Evolutionary conservation across 1,139 yeast genomes (phyloP).

Genomic region (Debaryomycetaceae sp.): DNA sequence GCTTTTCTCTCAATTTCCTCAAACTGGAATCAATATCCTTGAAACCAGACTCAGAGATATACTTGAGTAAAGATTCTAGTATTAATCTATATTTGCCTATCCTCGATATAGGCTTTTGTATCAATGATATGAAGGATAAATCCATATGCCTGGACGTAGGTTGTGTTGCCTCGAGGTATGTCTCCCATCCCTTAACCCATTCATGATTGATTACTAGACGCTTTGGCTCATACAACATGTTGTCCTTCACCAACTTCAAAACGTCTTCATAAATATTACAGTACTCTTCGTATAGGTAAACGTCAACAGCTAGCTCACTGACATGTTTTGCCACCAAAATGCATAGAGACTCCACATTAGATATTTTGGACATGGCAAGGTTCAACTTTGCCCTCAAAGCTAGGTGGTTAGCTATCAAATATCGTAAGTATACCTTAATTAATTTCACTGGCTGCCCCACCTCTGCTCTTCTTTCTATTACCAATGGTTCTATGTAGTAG

Average conservation of each 20-base stretch:
- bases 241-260: conserved; percentile 25
- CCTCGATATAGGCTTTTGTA: conserved; percentile 53
- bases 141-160: conserved; percentile 31
- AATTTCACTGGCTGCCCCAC: conserved; percentile 23
- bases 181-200: conserved; percentile 32
- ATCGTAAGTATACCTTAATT: conserved; percentile 16
- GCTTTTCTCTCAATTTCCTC: conserved; percentile 15
- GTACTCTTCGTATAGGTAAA: conserved; percentile 37
- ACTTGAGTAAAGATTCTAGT: conserved; percentile 28
- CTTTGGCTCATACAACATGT: conserved; percentile 9
- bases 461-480: conserved; percentile 16
- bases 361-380: neutral
- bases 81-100: conserved; percentile 50
- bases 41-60: conserved; percentile 8
- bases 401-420: conserved; percentile 23
- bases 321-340: conserved; percentile 5
- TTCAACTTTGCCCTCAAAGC: conserved; percentile 15
- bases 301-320: conserved; percentile 9
- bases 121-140: conserved; percentile 46
- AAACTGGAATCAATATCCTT: conserved; percentile 6
- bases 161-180: conserved; percentile 43
- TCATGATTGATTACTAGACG: conserved; percentile 7
- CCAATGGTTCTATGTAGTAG: conserved; percentile 33
- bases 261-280: conserved; percentile 40
- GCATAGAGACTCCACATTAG: conserved; percentile 3